Percentiles rank a stretch among this genome's conserved stretches.
Evolutionary conservation across 2,329 filamentous ascomycete genomes (phyloP).

Genomic region (Aspergillus costaricaensis): DNA sequence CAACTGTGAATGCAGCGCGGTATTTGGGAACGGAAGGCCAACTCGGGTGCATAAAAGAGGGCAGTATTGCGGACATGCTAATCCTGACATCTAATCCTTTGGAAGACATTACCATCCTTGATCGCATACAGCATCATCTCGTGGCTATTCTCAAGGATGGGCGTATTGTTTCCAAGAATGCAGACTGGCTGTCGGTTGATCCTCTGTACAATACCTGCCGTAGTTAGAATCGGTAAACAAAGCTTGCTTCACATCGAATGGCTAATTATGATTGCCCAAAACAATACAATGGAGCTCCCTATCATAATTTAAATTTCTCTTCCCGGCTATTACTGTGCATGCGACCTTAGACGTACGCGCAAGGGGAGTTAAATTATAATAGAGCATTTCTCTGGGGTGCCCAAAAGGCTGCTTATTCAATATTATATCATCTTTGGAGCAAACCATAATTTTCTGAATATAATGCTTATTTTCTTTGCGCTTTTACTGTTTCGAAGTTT

Average conservation of each 20-base stretch:
- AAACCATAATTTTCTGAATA: accelerated
- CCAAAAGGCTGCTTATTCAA: too few species aligned
- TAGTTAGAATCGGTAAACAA: not conserved
- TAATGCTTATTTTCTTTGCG: too few species aligned
- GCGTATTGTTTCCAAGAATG: constrained; percentile 35
- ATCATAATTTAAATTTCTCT: too few species aligned
- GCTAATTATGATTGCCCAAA: too few species aligned
- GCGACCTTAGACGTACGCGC: too few species aligned
- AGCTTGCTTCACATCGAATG: too few species aligned
- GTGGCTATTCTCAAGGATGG: constrained; percentile 59
- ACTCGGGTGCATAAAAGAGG: constrained; percentile 53
- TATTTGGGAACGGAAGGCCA: constrained; percentile 49
- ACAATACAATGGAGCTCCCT: too few species aligned
- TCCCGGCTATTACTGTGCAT: too few species aligned
- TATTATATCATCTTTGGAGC: too few species aligned
- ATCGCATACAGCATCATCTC: constrained; percentile 48
- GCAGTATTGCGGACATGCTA: constrained; percentile 55
- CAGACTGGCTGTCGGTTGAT: constrained; percentile 2
- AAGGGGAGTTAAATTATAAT: too few species aligned
- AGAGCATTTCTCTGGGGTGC: too few species aligned
- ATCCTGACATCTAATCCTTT: constrained; percentile 55
- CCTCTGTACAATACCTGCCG: not conserved
- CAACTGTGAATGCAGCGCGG: constrained; percentile 54
- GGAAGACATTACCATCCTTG: constrained; percentile 55
- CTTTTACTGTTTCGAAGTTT: too few species aligned